phyloP scores from a whole-genome alignment of 2,329 filamentous ascomycete species.

The Aspergillus luchuensis region DNA sequence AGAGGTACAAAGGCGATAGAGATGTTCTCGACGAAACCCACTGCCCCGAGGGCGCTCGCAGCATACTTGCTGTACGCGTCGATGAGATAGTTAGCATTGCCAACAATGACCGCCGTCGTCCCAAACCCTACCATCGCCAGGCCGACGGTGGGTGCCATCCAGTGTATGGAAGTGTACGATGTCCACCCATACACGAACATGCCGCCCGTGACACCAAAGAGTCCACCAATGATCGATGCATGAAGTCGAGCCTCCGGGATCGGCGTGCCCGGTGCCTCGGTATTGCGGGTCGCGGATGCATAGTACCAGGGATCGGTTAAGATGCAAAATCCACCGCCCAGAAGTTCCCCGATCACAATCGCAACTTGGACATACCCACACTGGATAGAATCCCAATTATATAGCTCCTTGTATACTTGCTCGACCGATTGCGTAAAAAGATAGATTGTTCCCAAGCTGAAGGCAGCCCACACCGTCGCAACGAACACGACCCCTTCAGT shows the following conservation, averaged over 20 bases:
- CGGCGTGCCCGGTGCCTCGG: constrained; percentile 40
- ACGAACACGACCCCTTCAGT: constrained; percentile 47
- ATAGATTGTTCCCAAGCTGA: constrained; percentile 47
- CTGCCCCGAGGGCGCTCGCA: constrained; percentile 49
- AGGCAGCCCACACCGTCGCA: constrained; percentile 47
- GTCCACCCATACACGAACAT: constrained; percentile 42
- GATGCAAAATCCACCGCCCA: constrained; percentile 41
- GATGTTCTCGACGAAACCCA: constrained; percentile 48
- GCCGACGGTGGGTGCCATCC: constrained; percentile 36
- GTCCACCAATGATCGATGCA: constrained; percentile 36
- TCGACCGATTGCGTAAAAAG: constrained; percentile 46
- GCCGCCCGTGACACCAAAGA: constrained; percentile 37
- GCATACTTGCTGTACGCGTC: constrained; percentile 54
- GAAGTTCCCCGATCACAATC: constrained; percentile 44
- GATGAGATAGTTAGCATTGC: constrained; percentile 51
- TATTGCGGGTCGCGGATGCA: constrained; percentile 37
- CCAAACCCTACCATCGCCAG: constrained; percentile 43
- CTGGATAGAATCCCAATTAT: constrained; percentile 29
- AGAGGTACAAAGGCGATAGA: constrained; percentile 49
- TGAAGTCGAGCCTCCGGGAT: constrained; percentile 50
- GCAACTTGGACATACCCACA: constrained; percentile 44
- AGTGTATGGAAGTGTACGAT: constrained; percentile 29
- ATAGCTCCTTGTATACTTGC: constrained; percentile 41
- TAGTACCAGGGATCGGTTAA: constrained; percentile 31
- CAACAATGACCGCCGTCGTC: constrained; percentile 47